These are phyloP conservation scores for Scenedesmus sp. DNA, from an alignment of 163 green algal species.

Conservation along the genomic window DNA sequence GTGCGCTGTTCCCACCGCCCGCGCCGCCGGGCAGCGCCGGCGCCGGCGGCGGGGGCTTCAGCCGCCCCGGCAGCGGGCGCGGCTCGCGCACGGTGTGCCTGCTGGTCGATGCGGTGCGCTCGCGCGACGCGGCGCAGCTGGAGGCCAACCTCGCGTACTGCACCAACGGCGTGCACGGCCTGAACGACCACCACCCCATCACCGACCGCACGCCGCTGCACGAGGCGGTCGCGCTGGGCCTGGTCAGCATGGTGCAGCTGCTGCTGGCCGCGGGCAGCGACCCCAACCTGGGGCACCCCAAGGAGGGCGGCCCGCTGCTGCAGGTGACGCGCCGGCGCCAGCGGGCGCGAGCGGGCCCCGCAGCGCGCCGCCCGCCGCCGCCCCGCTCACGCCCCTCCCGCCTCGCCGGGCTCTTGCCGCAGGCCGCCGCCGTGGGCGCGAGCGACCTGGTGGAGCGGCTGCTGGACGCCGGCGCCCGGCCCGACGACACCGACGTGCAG, in stretches of 20 bases:
- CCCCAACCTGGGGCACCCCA: conserved; percentile 56
- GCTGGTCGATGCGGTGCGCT: conserved; percentile 61
- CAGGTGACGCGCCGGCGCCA: conserved; percentile 3
- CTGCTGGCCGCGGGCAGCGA: conserved; percentile 60
- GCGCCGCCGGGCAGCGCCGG: background rate
- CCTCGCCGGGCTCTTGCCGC: too few relatives aligned
- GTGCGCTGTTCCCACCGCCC: too few relatives aligned
- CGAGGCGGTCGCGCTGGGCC: conserved; percentile 59
- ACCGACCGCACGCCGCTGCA: conserved; percentile 60
- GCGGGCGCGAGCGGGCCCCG: too few relatives aligned
- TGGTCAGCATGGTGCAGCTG: conserved; percentile 43
- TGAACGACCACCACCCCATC: conserved; percentile 55
- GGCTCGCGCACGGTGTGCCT: conserved; percentile 33
- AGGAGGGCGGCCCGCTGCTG: conserved; percentile 44
- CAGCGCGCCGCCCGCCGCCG: too few relatives aligned
- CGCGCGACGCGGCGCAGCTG: conserved; percentile 50
- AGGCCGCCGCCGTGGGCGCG: conserved; percentile 59
- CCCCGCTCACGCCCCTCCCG: too few relatives aligned
- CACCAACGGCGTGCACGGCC: conserved; percentile 29
- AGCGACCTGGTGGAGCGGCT: conserved; percentile 54
- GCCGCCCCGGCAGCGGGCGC: conserved; percentile 26
- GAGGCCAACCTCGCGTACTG: conserved; percentile 41
- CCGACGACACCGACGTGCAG: conserved; percentile 45
- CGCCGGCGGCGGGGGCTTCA: background rate
- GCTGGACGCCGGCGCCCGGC: conserved; percentile 51